Evolutionary conservation across 2,329 filamentous ascomycete genomes (phyloP).

Genomic region (Arthrinium phaeospermum): DNA sequence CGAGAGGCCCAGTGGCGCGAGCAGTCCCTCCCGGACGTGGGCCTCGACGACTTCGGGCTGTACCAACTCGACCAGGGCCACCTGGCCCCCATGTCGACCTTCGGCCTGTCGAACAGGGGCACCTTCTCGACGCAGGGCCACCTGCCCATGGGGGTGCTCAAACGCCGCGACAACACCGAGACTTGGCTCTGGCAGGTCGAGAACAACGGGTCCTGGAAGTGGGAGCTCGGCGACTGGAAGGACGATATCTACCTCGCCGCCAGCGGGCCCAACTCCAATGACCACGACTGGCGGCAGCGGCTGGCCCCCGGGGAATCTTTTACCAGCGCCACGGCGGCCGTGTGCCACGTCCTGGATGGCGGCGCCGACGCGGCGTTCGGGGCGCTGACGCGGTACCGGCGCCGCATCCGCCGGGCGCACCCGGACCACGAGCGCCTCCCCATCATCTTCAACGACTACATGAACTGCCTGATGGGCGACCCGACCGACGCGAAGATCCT

Average conservation of each 20-base stretch:
- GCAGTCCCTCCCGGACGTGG: not conserved
- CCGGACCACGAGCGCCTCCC: not conserved
- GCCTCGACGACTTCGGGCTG: not conserved
- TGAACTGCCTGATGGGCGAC: slow-evolving; percentile 11
- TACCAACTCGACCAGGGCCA: not conserved
- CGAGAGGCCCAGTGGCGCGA: not conserved
- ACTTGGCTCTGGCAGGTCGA: slow-evolving; percentile 6
- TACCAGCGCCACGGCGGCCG: not conserved
- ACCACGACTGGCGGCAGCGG: not conserved
- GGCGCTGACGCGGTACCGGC: not conserved
- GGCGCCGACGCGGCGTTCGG: not conserved
- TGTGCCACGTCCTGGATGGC: not conserved
- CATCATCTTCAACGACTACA: slow-evolving; percentile 7
- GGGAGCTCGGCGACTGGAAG: slow-evolving; percentile 1
- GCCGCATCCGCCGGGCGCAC: not conserved
- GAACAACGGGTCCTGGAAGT: slow-evolving; percentile 1
- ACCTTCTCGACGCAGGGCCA: not conserved
- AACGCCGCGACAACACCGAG: not conserved
- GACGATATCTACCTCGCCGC: not conserved
- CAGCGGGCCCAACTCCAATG: not conserved
- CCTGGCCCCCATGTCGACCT: not conserved
- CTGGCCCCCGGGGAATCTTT: not conserved
- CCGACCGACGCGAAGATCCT: slow-evolving; percentile 2
- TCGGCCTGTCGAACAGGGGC: not conserved
- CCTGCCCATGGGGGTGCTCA: not conserved